These are phyloP conservation scores for Podospora sp. DNA, from an alignment of 495 filamentous ascomycete genomes.

Conservation along the genomic window DNA sequence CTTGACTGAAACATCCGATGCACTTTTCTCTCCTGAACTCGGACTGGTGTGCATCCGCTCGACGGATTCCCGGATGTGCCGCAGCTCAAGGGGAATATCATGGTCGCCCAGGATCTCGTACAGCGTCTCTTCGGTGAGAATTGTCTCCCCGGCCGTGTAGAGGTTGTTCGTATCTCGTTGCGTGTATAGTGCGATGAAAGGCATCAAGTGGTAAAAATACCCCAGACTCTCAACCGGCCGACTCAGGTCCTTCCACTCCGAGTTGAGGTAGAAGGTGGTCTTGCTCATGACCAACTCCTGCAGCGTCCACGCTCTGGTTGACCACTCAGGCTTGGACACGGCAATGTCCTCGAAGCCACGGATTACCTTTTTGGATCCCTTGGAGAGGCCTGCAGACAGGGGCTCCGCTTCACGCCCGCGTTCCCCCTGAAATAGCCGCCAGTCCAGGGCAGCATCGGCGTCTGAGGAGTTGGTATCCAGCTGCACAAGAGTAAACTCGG, in stretches of 20 bases:
- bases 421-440: conserved; percentile 30
- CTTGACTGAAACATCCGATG: neutral
- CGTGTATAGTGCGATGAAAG: conserved; percentile 42
- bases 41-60: conserved; percentile 2
- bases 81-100: neutral
- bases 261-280: conserved; percentile 49
- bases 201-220: conserved; percentile 43
- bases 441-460: conserved; percentile 31
- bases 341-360: conserved; percentile 29
- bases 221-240: conserved; percentile 45
- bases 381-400: neutral
- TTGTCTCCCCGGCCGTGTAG: neutral
- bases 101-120: neutral
- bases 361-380: conserved; percentile 26
- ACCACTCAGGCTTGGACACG: conserved; percentile 39
- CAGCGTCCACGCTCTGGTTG: conserved; percentile 50
- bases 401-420: neutral
- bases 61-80: neutral
- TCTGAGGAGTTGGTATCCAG: conserved; percentile 38
- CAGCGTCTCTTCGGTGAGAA: neutral
- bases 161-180: conserved; percentile 29
- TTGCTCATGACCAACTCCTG: conserved; percentile 55
- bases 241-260: conserved; percentile 38
- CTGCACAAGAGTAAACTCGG: conserved; percentile 52
- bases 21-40: neutral